Conservation (phyloP, 2,329 filamentous ascomycete species). For the Epichloe uncinata region DNA sequence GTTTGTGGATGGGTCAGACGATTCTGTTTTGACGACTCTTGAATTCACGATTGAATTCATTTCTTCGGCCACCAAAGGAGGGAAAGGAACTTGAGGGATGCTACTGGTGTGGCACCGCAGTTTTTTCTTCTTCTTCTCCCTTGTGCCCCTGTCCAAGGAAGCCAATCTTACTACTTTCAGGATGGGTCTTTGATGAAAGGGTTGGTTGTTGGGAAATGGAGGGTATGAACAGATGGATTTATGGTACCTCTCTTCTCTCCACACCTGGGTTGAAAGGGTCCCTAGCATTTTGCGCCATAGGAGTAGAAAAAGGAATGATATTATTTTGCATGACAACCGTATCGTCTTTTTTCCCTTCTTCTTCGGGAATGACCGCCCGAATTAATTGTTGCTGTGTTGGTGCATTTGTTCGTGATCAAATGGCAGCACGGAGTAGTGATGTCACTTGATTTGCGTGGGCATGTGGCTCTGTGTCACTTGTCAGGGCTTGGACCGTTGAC, state of each 20-base stretch:
- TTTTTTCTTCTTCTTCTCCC: background rate
- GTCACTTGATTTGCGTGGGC: background rate
- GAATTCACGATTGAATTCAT: background rate
- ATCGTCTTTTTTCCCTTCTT: no score
- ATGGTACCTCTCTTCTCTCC: constrained; percentile 15
- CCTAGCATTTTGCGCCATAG: constrained; percentile 23
- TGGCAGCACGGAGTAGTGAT: background rate
- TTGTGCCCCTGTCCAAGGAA: constrained; percentile 1
- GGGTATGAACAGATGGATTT: constrained; percentile 10
- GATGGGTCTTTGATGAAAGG: constrained; percentile 1
- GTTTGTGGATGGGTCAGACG: background rate
- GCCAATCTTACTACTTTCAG: constrained; percentile 4
- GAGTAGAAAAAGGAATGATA: constrained; percentile 25
- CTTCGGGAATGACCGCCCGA: no score
- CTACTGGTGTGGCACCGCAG: background rate
- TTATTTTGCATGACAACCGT: constrained; percentile 13
- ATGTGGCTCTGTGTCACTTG: background rate
- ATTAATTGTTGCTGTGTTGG: no score
- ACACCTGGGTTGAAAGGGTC: constrained; percentile 14
- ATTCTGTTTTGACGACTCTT: background rate
- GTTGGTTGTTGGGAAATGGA: constrained; percentile 4
- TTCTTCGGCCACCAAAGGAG: background rate
- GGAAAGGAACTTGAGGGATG: background rate
- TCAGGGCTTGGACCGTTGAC: background rate
- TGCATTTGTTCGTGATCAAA: no score